Base-by-base conservation (phyloP, 306 rosid species). In the Dalbergia oliveri region DNA sequence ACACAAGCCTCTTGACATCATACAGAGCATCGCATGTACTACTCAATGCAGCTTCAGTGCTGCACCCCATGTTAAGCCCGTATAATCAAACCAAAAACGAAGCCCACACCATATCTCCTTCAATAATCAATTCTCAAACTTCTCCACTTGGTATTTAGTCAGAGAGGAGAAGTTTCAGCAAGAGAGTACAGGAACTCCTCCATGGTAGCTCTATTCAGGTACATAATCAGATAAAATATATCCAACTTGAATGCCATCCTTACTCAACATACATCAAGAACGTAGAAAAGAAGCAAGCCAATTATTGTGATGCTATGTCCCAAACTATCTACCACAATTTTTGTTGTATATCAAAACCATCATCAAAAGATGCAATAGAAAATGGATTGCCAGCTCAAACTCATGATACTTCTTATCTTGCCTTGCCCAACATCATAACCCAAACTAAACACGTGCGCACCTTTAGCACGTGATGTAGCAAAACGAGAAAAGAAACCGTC, bases 51-150 rank as follows among this genome's bases (percentile, higher is more conserved):
- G 57, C 62, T 37, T 35, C 33, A 13, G 60, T 3, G 15, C 11
- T 34, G 35, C 83, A 39, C 70, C 14, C 26, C 44, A 70, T 45
- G 71, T 59, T 60, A 60, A 60, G 56, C 56, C 77, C 59, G 21
- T 59, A 15, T 71, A 79, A 44, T 4, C 15, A 33, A 67, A 77
- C 15, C 75, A 77, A 49, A 4, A 69, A 67, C 49, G 34, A 54
- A 57, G 60, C 11, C 54, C 37, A 78, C 31, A 47, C 57, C 78
- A 79, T 57, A 53, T 64, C 31, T 41, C 57, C 37, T 33, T 66
- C 44, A 41, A 51, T 34, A 66, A 56, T 67, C 10, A 23, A 76
- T 26, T 62, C 37, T 51, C 31, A 51, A 56, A 56, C 59, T 39
- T 19, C 21, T 21, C 8, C 41, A 65, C 56, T 37, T 37, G 37